These are phyloP conservation scores for Aspergillus ibericus DNA, from an alignment of 2,329 filamentous ascomycete genomes.

Conservation along the genomic window DNA sequence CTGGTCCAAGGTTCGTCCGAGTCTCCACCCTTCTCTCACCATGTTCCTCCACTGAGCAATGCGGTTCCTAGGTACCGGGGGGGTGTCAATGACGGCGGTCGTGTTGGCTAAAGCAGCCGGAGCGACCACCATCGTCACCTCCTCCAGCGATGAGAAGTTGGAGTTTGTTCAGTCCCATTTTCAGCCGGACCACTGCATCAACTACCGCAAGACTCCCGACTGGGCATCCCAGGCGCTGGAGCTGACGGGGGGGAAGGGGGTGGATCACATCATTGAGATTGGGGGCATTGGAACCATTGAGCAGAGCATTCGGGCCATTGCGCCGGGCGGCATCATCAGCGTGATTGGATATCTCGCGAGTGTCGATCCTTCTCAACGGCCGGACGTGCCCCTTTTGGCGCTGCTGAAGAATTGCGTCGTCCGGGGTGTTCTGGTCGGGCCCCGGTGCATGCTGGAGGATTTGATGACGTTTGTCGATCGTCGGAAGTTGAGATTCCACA, in stretches of 20 bases:
- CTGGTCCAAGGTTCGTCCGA: no score
- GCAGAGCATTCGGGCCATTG: neutral
- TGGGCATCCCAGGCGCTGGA: conserved; percentile 43
- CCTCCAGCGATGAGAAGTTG: conserved; percentile 15
- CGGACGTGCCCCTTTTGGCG: neutral
- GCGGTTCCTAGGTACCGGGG: neutral
- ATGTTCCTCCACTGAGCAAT: neutral
- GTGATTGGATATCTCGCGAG: neutral
- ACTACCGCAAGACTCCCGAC: conserved; percentile 2
- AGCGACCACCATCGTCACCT: conserved; percentile 15
- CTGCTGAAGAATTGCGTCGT: neutral
- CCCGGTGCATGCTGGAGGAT: neutral
- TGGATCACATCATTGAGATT: conserved; percentile 61
- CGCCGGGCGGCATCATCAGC: neutral
- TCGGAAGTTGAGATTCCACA: no score
- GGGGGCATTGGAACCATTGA: conserved; percentile 45
- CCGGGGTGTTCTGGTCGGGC: neutral
- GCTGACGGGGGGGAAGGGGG: conserved; percentile 49
- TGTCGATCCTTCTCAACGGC: neutral
- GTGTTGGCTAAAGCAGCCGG: neutral
- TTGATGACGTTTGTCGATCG: neutral
- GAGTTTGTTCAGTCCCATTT: conserved; percentile 2
- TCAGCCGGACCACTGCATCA: conserved; percentile 7
- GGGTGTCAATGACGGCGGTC: neutral
- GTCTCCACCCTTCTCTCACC: no score